Base-by-base conservation (phyloP, 495 filamentous ascomycete species). In the Penicillium antarcticum region DNA sequence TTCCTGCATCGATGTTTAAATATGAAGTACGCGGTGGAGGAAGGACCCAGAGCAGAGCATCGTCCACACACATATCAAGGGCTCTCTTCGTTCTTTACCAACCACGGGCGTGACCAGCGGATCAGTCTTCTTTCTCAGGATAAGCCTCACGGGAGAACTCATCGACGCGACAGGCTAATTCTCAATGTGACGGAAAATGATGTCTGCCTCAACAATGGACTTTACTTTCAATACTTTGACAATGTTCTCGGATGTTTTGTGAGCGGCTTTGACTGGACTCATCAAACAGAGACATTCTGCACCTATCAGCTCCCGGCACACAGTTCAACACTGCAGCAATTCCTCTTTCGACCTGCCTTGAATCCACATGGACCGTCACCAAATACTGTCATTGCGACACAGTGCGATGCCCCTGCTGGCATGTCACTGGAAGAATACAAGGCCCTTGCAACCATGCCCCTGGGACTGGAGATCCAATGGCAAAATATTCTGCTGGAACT, bases 401-500 rank as follows among this genome's bases (percentile, higher is more conserved):
- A 82, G 57, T 50, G 38, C 3, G 32, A 48, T 0, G 79, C 71
- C 38, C 75, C 82, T 0, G 11, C 23, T 0, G 19, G 65, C 26
- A 65, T 83, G 50, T 66, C 74, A 0, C 51, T 83, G 1, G 73
- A 73, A 5, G 80, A 84, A 37, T 83, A 72, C 54, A 71, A 71
- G 31, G 64, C 76, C 0, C 69, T 86, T 24, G 67, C 70, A 6
- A 55, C 66, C 9, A 55, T 84, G 21, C 70, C 79, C 2, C 58
- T 74, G 0, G 80, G 80, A 1, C 51, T 71, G 21, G 55, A 62
- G 0, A 61, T 84, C 19, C 80, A 84, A 40, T 81, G 79, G 77
- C 57, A 73, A 26, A 84, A 84, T 42, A 73, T 85, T 13, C 59
- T 80, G 0, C 52, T 71, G 13, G 75, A 85, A 52, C 61, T 86